Percentiles rank a stretch among this genome's conserved stretches.
Evolutionary conservation across 805 yeast genomes (phyloP).

Genomic region (Kurtzmaniella fragi): DNA sequence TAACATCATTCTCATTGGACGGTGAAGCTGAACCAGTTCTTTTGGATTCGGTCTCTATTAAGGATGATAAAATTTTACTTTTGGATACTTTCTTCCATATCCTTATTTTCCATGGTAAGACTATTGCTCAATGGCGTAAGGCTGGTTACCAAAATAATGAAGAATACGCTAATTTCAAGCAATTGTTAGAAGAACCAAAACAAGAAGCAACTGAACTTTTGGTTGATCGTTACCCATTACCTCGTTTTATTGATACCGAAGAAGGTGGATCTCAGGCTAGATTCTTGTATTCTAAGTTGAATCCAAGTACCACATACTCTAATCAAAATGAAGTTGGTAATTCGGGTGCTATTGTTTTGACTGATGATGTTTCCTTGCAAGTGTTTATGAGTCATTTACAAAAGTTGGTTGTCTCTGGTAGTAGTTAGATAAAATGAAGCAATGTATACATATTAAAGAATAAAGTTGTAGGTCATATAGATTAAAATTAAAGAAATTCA

Average conservation of each 20-base stretch:
- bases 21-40: constrained; percentile 85
- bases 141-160: constrained; percentile 90
- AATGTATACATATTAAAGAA: not conserved
- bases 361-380: constrained; percentile 94
- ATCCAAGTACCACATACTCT: constrained; percentile 85
- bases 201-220: constrained; percentile 88
- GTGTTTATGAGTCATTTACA: constrained; percentile 94
- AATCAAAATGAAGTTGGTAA: constrained; percentile 35
- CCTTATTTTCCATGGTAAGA: constrained; percentile 90
- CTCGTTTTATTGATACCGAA: constrained; percentile 94
- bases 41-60: constrained; percentile 87
- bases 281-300: constrained; percentile 88
- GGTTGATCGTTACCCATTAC: constrained; percentile 93
- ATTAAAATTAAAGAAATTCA: not conserved
- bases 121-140: constrained; percentile 94
- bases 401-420: constrained; percentile 69
- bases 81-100: constrained; percentile 97
- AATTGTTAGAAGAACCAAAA: constrained; percentile 82
- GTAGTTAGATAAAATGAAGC: constrained; percentile 16
- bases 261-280: constrained; percentile 99
- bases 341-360: constrained; percentile 74
- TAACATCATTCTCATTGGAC: constrained; percentile 76
- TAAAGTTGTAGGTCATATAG: not conserved
- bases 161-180: constrained; percentile 84
- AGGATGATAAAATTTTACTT: constrained; percentile 79